Evolutionary conservation across 495 filamentous ascomycete genomes (phyloP).

Genomic region (Xylaria sp.): DNA sequence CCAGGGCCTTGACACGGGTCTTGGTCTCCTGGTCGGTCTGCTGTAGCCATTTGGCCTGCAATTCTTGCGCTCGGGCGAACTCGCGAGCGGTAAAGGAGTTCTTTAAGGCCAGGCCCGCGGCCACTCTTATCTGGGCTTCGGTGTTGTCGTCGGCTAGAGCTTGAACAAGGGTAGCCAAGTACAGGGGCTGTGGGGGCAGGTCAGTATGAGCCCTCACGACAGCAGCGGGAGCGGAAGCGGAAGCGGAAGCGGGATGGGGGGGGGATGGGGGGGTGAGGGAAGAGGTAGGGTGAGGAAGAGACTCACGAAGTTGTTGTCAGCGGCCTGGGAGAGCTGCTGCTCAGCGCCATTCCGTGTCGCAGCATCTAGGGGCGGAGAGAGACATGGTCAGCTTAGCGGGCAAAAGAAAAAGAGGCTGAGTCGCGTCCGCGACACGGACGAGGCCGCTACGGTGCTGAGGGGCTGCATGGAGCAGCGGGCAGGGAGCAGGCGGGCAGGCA

Average conservation of each 20-base stretch:
- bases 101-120: conserved; percentile 95
- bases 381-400: conserved; percentile 31
- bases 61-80: conserved; percentile 78
- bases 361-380: conserved; percentile 69
- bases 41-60: conserved; percentile 89
- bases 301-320: conserved; percentile 93
- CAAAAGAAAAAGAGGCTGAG: conserved; percentile 20
- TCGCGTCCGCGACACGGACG: conserved; percentile 22
- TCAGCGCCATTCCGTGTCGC: conserved; percentile 87
- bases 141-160: conserved; percentile 91
- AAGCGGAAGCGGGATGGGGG: conserved; percentile 29
- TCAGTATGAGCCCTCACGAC: conserved; percentile 23
- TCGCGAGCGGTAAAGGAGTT: conserved; percentile 96
- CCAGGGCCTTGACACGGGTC: conserved; percentile 82
- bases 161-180: conserved; percentile 87
- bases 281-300: conserved; percentile 29
- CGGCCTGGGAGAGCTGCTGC: conserved; percentile 90
- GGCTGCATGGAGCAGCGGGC: conserved; percentile 27
- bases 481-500: conserved; percentile 21
- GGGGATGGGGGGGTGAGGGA: conserved; percentile 19
- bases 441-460: conserved; percentile 20
- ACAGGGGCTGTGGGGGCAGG: conserved; percentile 72
- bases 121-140: conserved; percentile 82
- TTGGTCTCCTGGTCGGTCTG: conserved; percentile 81
- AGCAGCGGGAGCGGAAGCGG: conserved; percentile 6